Conservation (phyloP, 345 rosid genomes). For the Aquilaria yunnanensis region DNA sequence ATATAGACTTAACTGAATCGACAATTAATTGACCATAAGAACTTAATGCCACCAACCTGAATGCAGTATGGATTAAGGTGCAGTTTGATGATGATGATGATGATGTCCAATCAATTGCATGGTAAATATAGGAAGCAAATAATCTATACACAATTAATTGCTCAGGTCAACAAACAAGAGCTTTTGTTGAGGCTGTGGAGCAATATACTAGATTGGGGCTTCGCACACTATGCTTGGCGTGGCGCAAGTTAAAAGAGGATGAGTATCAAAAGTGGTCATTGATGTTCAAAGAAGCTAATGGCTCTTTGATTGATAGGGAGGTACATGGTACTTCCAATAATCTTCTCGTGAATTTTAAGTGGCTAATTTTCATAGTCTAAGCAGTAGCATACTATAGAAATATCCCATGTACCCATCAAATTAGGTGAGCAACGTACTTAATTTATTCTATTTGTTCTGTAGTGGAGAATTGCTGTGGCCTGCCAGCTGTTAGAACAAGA, state of each 20-base stretch:
- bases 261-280: conserved; percentile 86
- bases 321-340: conserved; percentile 32
- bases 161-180: conserved; percentile 88
- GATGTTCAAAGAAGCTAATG: conserved; percentile 89
- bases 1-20: too few species aligned
- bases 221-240: conserved; percentile 93
- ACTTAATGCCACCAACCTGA: too few species aligned
- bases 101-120: too few species aligned
- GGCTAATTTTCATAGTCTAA: too few species aligned
- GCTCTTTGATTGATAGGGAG: conserved; percentile 94
- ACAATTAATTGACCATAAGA: too few species aligned
- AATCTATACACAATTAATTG: not conserved
- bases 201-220: conserved; percentile 89
- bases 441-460: conserved; percentile 14
- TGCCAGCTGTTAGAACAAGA: conserved; percentile 82
- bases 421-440: too few species aligned
- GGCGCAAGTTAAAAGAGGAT: conserved; percentile 77
- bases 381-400: too few species aligned
- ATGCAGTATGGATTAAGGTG: too few species aligned
- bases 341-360: conserved; percentile 1
- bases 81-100: too few species aligned
- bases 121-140: too few species aligned
- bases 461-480: conserved; percentile 98
- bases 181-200: conserved; percentile 76
- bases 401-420: too few species aligned